Evolutionary conservation across 2,329 filamentous ascomycete genomes (phyloP), one percentile per base, ranked within the genome.

Genomic region (Botryotinia globosa): DNA sequence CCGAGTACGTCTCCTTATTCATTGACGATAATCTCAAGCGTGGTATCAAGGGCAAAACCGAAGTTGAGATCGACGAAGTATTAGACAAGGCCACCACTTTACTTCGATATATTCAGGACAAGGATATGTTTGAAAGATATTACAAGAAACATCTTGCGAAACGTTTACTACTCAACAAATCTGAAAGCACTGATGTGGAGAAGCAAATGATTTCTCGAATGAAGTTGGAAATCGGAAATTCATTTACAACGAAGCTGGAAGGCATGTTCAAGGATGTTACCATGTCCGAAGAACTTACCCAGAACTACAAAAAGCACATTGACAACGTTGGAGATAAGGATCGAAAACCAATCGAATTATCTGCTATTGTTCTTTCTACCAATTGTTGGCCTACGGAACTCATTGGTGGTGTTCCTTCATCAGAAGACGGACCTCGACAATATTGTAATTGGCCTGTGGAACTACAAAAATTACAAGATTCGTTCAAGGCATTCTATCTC

Each of bases 261-360:
- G 92, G 94, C 76, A 98, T 99, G 94, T 98, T 99, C 85, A 94
- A 94, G 82, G 96, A 99, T 79, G 94, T 98, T 88, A 89, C 91
- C 25, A 90, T 94, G 20, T 98, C 94, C 0, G 90, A 91, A 71
- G 95, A 97, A 76, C 87, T 98, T 39, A 94, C 92, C 0, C 83
- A 89, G 20, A 89, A 88, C 72, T 98, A 97, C 83, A 91, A 91
- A 76, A 87, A 88, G 25, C 89, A 95, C 75, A 89, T 89, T 64
- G 82, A 83, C 44, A 83, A 82, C 44, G 82, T 88, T 18, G 81
- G 87, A 81, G 81, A 89, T 81, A 80, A 82, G 29, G 79, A 87
- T 83, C 25, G 86, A 83, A 89, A 87, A 79, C 89, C 87, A 44
- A 89, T 95, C 42, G 96, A 98, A 64, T 86, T 99, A 37, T 88